Base-by-base conservation (phyloP, 176 grass and related monocot species). In the Cocos nucifera region DNA sequence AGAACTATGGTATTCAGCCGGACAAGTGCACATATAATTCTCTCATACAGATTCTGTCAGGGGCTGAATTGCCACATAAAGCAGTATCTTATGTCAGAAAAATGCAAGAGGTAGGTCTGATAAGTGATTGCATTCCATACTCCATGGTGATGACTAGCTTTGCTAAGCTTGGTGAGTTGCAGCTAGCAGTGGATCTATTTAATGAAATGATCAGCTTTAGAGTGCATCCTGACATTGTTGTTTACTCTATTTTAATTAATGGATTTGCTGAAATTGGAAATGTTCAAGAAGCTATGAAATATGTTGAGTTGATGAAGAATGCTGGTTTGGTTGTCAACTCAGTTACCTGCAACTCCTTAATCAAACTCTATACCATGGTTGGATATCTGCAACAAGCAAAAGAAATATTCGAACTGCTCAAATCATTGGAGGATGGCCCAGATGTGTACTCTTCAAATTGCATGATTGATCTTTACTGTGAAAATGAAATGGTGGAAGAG, bases 401-500 rank as follows among this genome's bases (percentile, higher is more conserved):
- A 72, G 63, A 88, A 74, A 73, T 69, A 12, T 97, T 83, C 52
- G 53, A 82, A 56, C 57, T 88, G 56, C 62, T 91, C 51, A 97
- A 69, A 88, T 80, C 79, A 62, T 85, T 84, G 62, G 71, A 89
- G 52, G 58, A 39, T 56, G 57, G 51, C 70, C 61, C 62, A 71
- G 89, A 67, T 70, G 61, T 78, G 54, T 97, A 88, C 75, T 75
- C 92, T 70, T 91, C 84, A 23, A 97, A 97, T 79, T 88, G 81
- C 73, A 91, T 97, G 87, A 82, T 97, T 75, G 35, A 75, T 65
- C 78, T 97, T 64, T 97, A 91, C 44, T 73, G 80, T 78, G 87
- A 90, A 63, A 70, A 97, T 85, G 76, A 27, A 59, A 85, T 91
- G 87, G 72, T 91, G 57, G 85, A 71, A 14, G 84, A 97, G 79